Conservation (phyloP, 441 rosid species). For the Daphne laureola region DNA sequence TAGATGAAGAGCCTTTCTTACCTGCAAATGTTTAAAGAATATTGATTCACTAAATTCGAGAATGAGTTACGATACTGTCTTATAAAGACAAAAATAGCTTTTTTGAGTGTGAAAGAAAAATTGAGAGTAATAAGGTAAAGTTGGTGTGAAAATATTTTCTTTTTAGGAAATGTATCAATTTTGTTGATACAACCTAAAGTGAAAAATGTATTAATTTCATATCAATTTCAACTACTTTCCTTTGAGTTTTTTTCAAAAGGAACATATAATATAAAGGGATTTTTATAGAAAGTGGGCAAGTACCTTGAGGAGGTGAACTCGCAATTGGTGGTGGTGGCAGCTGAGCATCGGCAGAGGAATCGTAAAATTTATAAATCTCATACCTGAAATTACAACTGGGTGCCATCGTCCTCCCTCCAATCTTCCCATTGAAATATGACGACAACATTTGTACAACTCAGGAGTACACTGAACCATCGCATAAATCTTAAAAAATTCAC, state of each 20-base stretch:
- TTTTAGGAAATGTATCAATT: too few relatives aligned
- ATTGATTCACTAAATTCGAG: background rate
- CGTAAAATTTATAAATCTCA: conserved; percentile 22
- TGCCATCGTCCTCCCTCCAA: conserved; percentile 26
- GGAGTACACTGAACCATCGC: conserved; percentile 37
- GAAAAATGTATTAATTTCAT: too few relatives aligned
- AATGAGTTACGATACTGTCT: too few relatives aligned
- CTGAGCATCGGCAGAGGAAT: conserved; percentile 11
- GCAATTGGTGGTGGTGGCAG: conserved; percentile 3
- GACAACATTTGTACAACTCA: conserved; percentile 23
- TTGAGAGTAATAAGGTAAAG: too few relatives aligned
- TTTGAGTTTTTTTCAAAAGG: too few relatives aligned
- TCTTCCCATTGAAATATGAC: conserved; percentile 11
- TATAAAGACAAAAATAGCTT: too few relatives aligned
- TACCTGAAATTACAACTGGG: conserved; percentile 37
- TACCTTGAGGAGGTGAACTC: background rate
- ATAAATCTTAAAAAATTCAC: conserved; percentile 14
- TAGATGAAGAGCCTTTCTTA: background rate
- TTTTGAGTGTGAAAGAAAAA: too few relatives aligned
- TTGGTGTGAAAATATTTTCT: too few relatives aligned
- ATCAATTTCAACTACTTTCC: too few relatives aligned
- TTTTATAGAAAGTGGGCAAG: too few relatives aligned
- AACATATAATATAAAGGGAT: too few relatives aligned
- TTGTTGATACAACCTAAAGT: too few relatives aligned
- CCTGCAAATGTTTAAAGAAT: background rate